These are phyloP conservation scores for Lithohypha guttulata DNA, from an alignment of 2,329 filamentous ascomycete genomes.

Conservation along the genomic window DNA sequence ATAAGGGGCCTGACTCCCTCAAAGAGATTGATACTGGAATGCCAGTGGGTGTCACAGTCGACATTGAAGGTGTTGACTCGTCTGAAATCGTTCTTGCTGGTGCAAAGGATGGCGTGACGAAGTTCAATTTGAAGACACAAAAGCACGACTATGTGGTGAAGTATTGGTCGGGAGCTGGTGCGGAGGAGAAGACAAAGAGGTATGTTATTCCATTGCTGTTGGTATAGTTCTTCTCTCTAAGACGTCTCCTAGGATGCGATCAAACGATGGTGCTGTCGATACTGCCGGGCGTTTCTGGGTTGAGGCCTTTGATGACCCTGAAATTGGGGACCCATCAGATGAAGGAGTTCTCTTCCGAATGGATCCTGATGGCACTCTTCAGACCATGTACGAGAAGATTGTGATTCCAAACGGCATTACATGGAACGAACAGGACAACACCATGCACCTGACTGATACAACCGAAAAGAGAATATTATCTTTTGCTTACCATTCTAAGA, in stretches of 20 bases:
- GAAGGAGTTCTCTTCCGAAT: constrained; percentile 66
- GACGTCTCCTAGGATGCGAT: constrained; percentile 37
- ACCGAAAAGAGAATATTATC: constrained; percentile 58
- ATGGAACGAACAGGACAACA: constrained; percentile 63
- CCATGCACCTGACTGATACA: constrained; percentile 76
- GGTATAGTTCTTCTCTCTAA: background rate
- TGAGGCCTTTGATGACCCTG: constrained; percentile 75
- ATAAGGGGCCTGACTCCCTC: constrained; percentile 50
- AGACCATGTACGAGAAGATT: constrained; percentile 51
- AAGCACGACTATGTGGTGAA: constrained; percentile 46
- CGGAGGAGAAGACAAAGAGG: constrained; percentile 37
- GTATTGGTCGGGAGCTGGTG: constrained; percentile 43
- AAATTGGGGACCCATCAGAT: constrained; percentile 41
- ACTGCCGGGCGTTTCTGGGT: constrained; percentile 74
- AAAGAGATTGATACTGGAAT: constrained; percentile 46
- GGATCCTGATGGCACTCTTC: constrained; percentile 48
- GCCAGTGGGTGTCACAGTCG: constrained; percentile 59
- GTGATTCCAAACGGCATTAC: constrained; percentile 77
- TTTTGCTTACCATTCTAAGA: constrained; percentile 60
- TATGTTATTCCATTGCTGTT: constrained; percentile 20
- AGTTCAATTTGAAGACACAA: constrained; percentile 55
- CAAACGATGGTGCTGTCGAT: constrained; percentile 76
- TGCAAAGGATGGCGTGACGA: constrained; percentile 71
- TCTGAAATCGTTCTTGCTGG: constrained; percentile 62
- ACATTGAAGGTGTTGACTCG: constrained; percentile 54